Percentiles rank a stretch among this genome's conserved stretches.
Conservation (phyloP, 2,329 filamentous ascomycete species). For the Ophiostoma sp. region DNA sequence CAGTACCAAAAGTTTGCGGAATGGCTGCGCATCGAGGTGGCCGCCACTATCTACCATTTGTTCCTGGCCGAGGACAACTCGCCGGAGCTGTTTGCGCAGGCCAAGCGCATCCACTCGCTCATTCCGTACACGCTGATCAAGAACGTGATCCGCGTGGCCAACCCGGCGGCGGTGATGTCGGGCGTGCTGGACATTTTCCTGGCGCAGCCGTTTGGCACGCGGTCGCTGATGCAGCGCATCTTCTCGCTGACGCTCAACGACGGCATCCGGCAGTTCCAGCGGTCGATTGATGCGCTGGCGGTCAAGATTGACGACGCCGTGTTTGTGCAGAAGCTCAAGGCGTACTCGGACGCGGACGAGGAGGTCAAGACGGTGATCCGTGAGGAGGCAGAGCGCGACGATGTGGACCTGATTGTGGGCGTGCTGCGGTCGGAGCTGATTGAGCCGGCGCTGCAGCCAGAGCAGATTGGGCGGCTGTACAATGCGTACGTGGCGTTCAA, state of each 20-base stretch:
- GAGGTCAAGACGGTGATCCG: slow-evolving; percentile 68
- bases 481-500: slow-evolving; percentile 97
- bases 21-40: slow-evolving; percentile 95
- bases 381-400: slow-evolving; percentile 64
- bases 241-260: slow-evolving; percentile 89
- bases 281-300: slow-evolving; percentile 72
- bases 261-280: slow-evolving; percentile 80
- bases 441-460: slow-evolving; percentile 61
- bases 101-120: slow-evolving; percentile 88
- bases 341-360: slow-evolving; percentile 72
- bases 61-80: slow-evolving; percentile 98
- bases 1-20: slow-evolving; percentile 98
- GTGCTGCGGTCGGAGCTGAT: slow-evolving; percentile 76
- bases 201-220: slow-evolving; percentile 85
- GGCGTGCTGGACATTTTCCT: slow-evolving; percentile 90
- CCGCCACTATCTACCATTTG: slow-evolving; percentile 91
- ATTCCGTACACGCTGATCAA: slow-evolving; percentile 91
- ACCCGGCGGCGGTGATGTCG: slow-evolving; percentile 96
- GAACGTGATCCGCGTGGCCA: slow-evolving; percentile 93
- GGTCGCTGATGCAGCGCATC: slow-evolving; percentile 88
- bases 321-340: slow-evolving; percentile 74
- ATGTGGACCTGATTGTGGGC: slow-evolving; percentile 78
- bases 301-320: slow-evolving; percentile 75
- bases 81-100: slow-evolving; percentile 89
- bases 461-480: slow-evolving; percentile 79